Evolutionary conservation across 1,284 basidiomycete genomes (phyloP).

Genomic region (Ceratobasidium sp.): DNA sequence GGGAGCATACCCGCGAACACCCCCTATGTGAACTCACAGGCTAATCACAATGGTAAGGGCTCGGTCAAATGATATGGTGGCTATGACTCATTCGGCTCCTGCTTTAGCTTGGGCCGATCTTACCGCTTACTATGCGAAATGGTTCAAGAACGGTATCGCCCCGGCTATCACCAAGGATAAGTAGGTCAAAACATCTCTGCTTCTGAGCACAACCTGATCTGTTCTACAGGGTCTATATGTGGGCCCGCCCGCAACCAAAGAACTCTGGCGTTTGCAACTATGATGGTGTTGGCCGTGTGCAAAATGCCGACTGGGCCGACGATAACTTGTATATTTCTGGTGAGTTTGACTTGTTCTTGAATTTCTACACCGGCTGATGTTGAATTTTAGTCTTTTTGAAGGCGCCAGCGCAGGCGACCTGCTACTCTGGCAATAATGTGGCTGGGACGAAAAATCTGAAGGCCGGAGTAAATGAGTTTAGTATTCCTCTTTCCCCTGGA

Average conservation of each 20-base stretch:
- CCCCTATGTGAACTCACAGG: background rate
- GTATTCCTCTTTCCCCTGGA: conserved; percentile 20
- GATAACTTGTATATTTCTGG: conserved; percentile 29
- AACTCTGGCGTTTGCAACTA: conserved; percentile 50
- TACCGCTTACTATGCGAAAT: conserved; percentile 42
- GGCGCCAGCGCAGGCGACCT: conserved; percentile 1
- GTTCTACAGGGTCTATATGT: conserved; percentile 55
- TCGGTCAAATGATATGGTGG: background rate
- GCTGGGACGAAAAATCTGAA: conserved; percentile 3
- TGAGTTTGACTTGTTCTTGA: background rate
- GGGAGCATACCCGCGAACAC: conserved; percentile 22
- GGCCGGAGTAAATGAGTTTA: conserved; percentile 33
- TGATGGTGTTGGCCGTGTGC: conserved; percentile 8
- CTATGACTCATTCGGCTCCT: background rate
- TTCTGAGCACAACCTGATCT: background rate
- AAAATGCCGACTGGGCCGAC: conserved; percentile 9
- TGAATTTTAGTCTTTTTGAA: conserved; percentile 14
- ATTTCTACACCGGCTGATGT: background rate
- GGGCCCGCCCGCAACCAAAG: conserved; percentile 60
- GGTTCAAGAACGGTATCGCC: conserved; percentile 43
- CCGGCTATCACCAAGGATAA: conserved; percentile 55
- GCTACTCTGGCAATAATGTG: conserved; percentile 13
- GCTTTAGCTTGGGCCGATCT: conserved; percentile 34
- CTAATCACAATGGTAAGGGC: background rate
- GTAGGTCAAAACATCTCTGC: background rate